Conservation (phyloP, 2,329 filamentous ascomycete genomes). For the Claviceps sp. region DNA sequence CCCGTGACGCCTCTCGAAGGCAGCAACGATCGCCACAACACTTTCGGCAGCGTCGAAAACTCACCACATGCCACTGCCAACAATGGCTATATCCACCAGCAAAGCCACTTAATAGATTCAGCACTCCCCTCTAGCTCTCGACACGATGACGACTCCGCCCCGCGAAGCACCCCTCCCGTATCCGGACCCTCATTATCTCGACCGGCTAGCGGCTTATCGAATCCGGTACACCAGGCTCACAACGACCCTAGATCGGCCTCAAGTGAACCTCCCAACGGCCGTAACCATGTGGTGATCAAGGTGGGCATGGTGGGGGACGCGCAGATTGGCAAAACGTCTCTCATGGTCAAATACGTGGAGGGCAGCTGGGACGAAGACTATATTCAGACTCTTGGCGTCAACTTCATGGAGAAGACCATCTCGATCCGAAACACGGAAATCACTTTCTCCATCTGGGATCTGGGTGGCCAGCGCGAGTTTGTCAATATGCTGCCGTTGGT, state of each 20-base stretch:
- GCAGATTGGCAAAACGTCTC: constrained; percentile 95
- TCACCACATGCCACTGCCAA: constrained; percentile 26
- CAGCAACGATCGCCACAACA: constrained; percentile 28
- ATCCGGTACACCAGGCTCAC: constrained; percentile 24
- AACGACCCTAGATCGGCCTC: constrained; percentile 32
- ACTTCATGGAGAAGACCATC: constrained; percentile 99
- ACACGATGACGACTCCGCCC: constrained; percentile 30
- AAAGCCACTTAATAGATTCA: constrained; percentile 38
- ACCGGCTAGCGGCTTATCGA: constrained; percentile 42
- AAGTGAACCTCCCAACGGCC: constrained; percentile 29
- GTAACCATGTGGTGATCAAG: constrained; percentile 87
- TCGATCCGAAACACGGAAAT: constrained; percentile 99
- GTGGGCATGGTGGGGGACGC: constrained; percentile 99
- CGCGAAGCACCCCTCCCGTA: constrained; percentile 33
- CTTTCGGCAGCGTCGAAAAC: constrained; percentile 35
- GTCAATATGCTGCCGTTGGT: constrained; percentile 99
- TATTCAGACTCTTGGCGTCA: constrained; percentile 95
- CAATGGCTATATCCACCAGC: constrained; percentile 28
- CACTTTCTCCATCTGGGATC: constrained; percentile 98
- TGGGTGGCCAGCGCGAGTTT: constrained; percentile 95
- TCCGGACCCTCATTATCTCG: constrained; percentile 35
- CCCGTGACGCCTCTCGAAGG: constrained; percentile 13
- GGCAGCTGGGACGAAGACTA: constrained; percentile 99
- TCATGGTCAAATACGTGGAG: constrained; percentile 99
- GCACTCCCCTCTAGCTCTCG: constrained; percentile 26